Evolutionary conservation across 352 stramenopile species (phyloP).

Genomic region (Phytophthora palmivora): DNA sequence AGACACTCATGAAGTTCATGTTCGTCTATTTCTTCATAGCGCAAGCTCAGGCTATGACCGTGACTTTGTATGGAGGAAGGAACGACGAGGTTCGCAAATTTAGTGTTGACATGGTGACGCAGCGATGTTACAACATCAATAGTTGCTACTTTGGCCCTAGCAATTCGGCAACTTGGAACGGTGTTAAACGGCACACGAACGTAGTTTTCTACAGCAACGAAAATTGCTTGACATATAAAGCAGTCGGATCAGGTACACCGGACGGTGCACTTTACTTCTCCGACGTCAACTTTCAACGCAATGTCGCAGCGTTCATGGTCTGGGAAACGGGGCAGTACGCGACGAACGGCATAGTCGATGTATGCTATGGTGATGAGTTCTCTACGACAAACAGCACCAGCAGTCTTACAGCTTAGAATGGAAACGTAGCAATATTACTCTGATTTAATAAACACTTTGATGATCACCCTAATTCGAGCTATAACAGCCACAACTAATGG

Average conservation of each 20-base stretch:
- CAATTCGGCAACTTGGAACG: slow-evolving; percentile 12
- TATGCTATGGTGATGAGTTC: slow-evolving; percentile 4
- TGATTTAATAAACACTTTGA: too few relatives aligned
- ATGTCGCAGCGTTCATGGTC: slow-evolving; percentile 17
- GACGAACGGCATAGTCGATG: slow-evolving; percentile 10
- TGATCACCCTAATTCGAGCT: neutral
- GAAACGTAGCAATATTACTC: too few relatives aligned
- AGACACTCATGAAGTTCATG: too few relatives aligned
- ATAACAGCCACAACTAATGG: neutral
- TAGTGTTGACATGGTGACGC: too few relatives aligned
- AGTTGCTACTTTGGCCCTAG: slow-evolving; percentile 7
- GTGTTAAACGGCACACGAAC: slow-evolving; percentile 15
- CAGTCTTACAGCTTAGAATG: neutral
- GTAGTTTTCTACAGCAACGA: slow-evolving; percentile 19
- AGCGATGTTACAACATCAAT: too few relatives aligned
- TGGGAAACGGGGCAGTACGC: slow-evolving; percentile 16
- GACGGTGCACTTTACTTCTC: slow-evolving; percentile 19
- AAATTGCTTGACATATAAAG: slow-evolving; percentile 10
- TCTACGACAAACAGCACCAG: neutral
- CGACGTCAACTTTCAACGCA: slow-evolving; percentile 14
- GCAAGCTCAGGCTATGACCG: too few relatives aligned
- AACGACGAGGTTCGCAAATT: too few relatives aligned
- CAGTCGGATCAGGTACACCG: slow-evolving; percentile 8
- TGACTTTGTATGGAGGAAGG: too few relatives aligned
- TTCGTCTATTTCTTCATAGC: too few relatives aligned